Conservation (phyloP, 1,284 basidiomycete species). For the Cystobasidiaceae sp. region DNA sequence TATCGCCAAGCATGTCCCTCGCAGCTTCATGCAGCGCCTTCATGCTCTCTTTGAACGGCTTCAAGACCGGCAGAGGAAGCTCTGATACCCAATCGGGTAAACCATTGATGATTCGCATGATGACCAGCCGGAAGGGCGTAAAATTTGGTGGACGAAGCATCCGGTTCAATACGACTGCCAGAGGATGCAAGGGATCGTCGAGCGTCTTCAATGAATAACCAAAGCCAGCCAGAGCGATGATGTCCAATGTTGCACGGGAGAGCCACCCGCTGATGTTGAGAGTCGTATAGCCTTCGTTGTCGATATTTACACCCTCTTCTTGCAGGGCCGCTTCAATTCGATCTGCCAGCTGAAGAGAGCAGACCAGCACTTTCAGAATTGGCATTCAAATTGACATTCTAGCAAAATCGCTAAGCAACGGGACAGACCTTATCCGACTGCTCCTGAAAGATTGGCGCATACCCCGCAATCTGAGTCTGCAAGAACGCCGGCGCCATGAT, state of each 20-base stretch:
- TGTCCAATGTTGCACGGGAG: slow-evolving; percentile 61
- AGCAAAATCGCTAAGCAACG: no score
- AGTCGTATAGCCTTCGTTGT: not conserved
- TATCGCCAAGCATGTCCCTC: slow-evolving; percentile 1
- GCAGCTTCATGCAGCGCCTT: not conserved
- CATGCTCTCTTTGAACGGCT: not conserved
- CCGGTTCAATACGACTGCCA: slow-evolving; percentile 56
- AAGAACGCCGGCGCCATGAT: not conserved
- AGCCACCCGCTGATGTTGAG: slow-evolving; percentile 62
- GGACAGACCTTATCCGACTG: not conserved
- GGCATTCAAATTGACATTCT: no score
- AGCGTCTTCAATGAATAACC: slow-evolving; percentile 57
- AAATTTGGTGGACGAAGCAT: slow-evolving; percentile 51
- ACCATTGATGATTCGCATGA: not conserved
- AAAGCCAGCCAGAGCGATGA: slow-evolving; percentile 66
- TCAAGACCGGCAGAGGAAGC: not conserved
- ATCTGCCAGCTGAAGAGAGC: no score
- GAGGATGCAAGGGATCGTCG: slow-evolving; percentile 52
- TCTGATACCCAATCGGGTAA: not conserved
- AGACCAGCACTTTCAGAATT: no score
- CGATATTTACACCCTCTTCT: not conserved
- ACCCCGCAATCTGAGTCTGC: not conserved
- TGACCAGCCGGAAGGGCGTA: not conserved
- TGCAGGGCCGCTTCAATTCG: not conserved
- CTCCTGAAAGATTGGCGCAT: slow-evolving; percentile 7